These are phyloP conservation scores for Conticribra weissflogii DNA, from an alignment of 108 stramenopile species.

Conservation along the genomic window DNA sequence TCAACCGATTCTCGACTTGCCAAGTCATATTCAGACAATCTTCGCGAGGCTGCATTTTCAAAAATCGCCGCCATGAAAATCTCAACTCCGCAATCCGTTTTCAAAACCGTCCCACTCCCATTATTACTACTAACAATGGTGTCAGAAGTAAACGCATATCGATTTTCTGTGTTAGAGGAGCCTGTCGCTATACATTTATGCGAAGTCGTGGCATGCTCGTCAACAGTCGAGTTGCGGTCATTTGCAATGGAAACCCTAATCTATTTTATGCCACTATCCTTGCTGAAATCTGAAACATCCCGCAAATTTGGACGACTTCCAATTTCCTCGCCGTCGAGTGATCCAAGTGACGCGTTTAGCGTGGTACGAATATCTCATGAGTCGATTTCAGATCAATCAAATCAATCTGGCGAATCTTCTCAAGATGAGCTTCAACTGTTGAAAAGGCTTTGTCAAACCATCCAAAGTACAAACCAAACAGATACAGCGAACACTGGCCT, in stretches of 20 bases:
- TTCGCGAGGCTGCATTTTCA: slow-evolving; percentile 39
- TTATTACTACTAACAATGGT: slow-evolving; percentile 67
- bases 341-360: slow-evolving; percentile 20
- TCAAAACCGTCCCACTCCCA: slow-evolving; percentile 63
- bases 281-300: slow-evolving; percentile 26
- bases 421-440: slow-evolving; percentile 42
- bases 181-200: slow-evolving; percentile 60
- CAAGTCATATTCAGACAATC: slow-evolving; percentile 68
- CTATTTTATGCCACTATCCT: slow-evolving; percentile 62
- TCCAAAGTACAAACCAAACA: slow-evolving; percentile 45
- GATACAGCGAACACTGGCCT: slow-evolving; percentile 71
- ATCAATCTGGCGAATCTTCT: background rate
- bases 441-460: slow-evolving; percentile 69
- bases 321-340: slow-evolving; percentile 21
- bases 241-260: slow-evolving; percentile 81
- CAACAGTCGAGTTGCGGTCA: slow-evolving; percentile 47
- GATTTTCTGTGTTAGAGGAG: slow-evolving; percentile 54
- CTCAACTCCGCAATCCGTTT: slow-evolving; percentile 51
- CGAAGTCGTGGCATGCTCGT: slow-evolving; percentile 55
- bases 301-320: slow-evolving; percentile 20
- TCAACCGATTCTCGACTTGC: slow-evolving; percentile 41
- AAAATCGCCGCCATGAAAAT: slow-evolving; percentile 47
- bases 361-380: slow-evolving; percentile 15
- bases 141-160: slow-evolving; percentile 71
- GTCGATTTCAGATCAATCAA: background rate